Evolutionary conservation across 768 basidiomycete genomes (phyloP), one percentile per base, ranked within the genome.

Genomic region (Boletus sp.): DNA sequence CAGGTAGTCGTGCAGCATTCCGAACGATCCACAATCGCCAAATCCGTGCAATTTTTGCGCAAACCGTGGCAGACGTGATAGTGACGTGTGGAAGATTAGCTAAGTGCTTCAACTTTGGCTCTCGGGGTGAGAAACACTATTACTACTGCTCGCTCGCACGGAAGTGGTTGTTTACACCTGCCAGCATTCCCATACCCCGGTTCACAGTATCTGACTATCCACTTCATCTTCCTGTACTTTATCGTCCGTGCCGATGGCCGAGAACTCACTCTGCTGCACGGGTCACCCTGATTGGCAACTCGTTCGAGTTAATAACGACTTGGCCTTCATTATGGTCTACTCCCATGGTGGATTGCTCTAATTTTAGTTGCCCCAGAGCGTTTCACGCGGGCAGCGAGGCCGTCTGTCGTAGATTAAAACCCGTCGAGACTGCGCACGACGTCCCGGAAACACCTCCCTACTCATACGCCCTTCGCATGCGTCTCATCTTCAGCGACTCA

Each of bases 401-500:
- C 51, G 36, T 33, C 15, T 33, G 2, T 17, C 17, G 9, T 29
- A 9, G 18, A 18, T 59, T 60, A 9, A 49, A 60, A 29, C 4
- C n/a, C 40, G 47, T 11, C 9, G 6, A 17, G 15, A 46, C 28
- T n/a, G 37, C 18, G 12, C 32, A 30, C 11, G 41, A 45, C 39
- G 53, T n/a, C 0, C 37, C 30, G 15, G 4, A 54, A 20, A n/a
- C 10, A 8, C n/a, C 17, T 29, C 28, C 41, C 24, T n/a, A 0
- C 3, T 20, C 33, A 17, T 51, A 5, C 41, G 4, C 28, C 35
- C 24, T 32, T 10, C 18, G 1, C 41, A 64, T 61, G 63, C 62
- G 53, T 45, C 58, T 64, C 54, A 54, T 64, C 41, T 64, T 64
- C 55, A 60, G 62, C 10, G 20, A 14, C 5, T 50, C 58, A 5